Conservation (phyloP, 2,329 filamentous ascomycete genomes). For the Colletotrichum camelliae region DNA sequence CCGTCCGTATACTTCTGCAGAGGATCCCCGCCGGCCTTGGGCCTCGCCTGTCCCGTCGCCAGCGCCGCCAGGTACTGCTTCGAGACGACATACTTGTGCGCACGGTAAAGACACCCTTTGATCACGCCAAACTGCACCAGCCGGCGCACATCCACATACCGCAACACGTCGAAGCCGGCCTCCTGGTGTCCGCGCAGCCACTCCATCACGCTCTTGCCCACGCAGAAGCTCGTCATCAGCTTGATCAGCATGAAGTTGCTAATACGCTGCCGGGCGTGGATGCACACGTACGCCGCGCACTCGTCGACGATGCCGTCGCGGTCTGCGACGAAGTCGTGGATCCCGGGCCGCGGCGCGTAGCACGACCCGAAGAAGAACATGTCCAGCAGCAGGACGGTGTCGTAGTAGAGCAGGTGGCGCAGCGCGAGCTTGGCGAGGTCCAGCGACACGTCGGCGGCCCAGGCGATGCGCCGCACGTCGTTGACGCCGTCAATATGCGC, state of each 20-base stretch:
- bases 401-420: conserved; percentile 90
- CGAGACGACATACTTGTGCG: conserved; percentile 87
- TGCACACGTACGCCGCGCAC: conserved; percentile 83
- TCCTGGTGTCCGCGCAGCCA: conserved; percentile 82
- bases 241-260: conserved; percentile 74
- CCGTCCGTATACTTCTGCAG: conserved; percentile 76
- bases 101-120: conserved; percentile 90
- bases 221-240: conserved; percentile 84
- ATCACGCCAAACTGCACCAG: conserved; percentile 96
- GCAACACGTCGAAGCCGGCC: conserved; percentile 67
- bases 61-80: conserved; percentile 64
- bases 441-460: conserved; percentile 84
- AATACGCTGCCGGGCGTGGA: conserved; percentile 45
- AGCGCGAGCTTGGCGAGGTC: conserved; percentile 86
- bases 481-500: conserved; percentile 90
- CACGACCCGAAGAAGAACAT: conserved; percentile 94
- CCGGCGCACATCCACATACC: conserved; percentile 83
- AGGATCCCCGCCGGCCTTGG: conserved; percentile 48
- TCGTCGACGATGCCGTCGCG: conserved; percentile 79
- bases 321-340: conserved; percentile 81
- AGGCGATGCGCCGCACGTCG: conserved; percentile 85
- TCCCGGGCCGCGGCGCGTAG: conserved; percentile 80
- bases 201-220: conserved; percentile 83
- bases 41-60: conserved; percentile 57
- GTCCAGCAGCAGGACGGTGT: conserved; percentile 87